Percentiles rank a stretch among this genome's conserved stretches.
Evolutionary conservation across 1,139 yeast species (phyloP).

Genomic region (Geotrichum cucujoidarum): DNA sequence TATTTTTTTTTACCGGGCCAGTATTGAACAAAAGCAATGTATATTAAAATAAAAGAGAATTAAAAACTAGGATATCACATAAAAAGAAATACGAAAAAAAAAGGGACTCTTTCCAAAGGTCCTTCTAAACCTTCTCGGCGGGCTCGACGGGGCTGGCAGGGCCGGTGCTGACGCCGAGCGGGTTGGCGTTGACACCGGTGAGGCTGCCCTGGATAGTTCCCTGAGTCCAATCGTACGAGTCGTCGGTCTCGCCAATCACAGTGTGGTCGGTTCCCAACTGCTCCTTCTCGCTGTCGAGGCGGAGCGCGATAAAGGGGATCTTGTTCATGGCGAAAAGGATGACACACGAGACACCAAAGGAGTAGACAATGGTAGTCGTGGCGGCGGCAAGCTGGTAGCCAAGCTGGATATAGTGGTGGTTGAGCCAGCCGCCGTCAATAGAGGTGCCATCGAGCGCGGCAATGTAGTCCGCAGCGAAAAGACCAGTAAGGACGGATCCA

Average conservation of each 20-base stretch:
- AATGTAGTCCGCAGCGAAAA: constrained; percentile 90
- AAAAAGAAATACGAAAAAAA: not conserved
- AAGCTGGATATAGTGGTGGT: constrained; percentile 81
- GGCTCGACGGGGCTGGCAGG: constrained; percentile 5
- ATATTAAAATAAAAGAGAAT: not conserved
- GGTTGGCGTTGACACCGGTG: constrained; percentile 4
- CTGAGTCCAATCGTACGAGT: constrained; percentile 12
- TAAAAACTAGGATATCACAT: not conserved
- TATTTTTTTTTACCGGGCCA: not conserved
- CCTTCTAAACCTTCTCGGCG: constrained; percentile 1
- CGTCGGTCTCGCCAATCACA: constrained; percentile 74
- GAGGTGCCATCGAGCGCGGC: constrained; percentile 61
- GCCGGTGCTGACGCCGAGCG: constrained; percentile 1
- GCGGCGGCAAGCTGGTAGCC: constrained; percentile 92
- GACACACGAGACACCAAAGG: constrained; percentile 69
- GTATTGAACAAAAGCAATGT: not conserved
- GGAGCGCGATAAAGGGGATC: constrained; percentile 75
- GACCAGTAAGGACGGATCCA: constrained; percentile 81
- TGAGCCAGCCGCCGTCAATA: constrained; percentile 91
- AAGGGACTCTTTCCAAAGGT: not conserved
- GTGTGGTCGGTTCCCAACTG: constrained; percentile 82
- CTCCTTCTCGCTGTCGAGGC: constrained; percentile 88
- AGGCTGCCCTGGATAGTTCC: constrained; percentile 10
- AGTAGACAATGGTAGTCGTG: constrained; percentile 70
- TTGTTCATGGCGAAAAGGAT: constrained; percentile 68